These are phyloP conservation scores for Entomortierella lignicola DNA, from an alignment of 192 early-diverging fungal species.

Conservation along the genomic window DNA sequence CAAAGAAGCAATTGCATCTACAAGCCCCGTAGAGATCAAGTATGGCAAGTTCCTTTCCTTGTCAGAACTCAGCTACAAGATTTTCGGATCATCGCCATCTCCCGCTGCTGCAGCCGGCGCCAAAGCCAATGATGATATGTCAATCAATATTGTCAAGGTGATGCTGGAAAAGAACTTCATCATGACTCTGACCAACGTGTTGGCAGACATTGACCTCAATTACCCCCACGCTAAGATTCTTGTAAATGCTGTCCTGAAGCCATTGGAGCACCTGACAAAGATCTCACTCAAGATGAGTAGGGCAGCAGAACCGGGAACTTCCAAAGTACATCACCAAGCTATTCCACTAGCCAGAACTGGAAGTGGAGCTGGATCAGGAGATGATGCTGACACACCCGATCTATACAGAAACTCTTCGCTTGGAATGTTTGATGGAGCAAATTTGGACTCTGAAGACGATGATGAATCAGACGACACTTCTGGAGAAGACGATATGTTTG, in stretches of 20 bases:
- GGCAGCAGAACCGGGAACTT: slow-evolving; percentile 64
- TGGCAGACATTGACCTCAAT: slow-evolving; percentile 90
- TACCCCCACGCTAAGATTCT: slow-evolving; percentile 85
- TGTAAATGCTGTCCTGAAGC: slow-evolving; percentile 83
- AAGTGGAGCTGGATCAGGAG: slow-evolving; percentile 58
- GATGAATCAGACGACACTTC: slow-evolving; percentile 59
- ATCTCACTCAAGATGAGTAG: slow-evolving; percentile 87
- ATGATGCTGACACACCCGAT: slow-evolving; percentile 86
- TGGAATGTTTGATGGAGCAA: slow-evolving; percentile 81
- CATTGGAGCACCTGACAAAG: slow-evolving; percentile 90
- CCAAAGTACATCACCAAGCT: slow-evolving; percentile 47
- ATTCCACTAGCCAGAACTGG: slow-evolving; percentile 53
- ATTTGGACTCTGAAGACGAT: slow-evolving; percentile 78
- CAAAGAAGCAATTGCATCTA: slow-evolving; percentile 68
- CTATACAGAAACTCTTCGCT: slow-evolving; percentile 86
- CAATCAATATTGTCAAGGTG: slow-evolving; percentile 72
- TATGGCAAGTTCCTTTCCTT: slow-evolving; percentile 78
- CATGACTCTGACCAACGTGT: slow-evolving; percentile 77
- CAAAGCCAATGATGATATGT: slow-evolving; percentile 63
- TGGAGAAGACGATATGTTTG: slow-evolving; percentile 75
- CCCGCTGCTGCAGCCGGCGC: slow-evolving; percentile 14
- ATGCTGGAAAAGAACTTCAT: slow-evolving; percentile 95
- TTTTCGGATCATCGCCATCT: slow-evolving; percentile 67
- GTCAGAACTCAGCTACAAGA: slow-evolving; percentile 73
- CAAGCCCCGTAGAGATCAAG: slow-evolving; percentile 62